These are phyloP conservation scores for Aspergillus caelatus DNA, from an alignment of 2,329 filamentous ascomycete genomes.

Conservation along the genomic window DNA sequence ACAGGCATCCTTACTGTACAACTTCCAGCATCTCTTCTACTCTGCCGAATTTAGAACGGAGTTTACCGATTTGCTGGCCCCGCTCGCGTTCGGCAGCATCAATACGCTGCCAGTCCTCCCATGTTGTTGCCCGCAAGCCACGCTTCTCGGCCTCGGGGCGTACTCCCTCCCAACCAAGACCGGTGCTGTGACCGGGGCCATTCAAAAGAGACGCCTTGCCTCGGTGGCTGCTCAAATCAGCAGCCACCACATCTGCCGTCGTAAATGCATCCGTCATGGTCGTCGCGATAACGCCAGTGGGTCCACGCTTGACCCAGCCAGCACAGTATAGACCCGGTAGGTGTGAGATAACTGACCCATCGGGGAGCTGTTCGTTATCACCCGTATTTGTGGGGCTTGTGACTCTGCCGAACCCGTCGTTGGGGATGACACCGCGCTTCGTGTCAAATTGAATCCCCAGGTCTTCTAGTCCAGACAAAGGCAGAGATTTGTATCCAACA, in stretches of 20 bases:
- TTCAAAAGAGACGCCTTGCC: conserved; percentile 50
- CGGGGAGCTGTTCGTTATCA: conserved; percentile 27
- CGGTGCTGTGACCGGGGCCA: conserved; percentile 40
- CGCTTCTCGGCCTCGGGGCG: conserved; percentile 59
- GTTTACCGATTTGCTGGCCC: conserved; percentile 71
- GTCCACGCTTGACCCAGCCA: conserved; percentile 94
- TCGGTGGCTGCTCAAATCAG: conserved; percentile 66
- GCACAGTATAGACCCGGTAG: conserved; percentile 83
- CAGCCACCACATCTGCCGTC: conserved; percentile 78
- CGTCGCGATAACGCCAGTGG: conserved; percentile 91
- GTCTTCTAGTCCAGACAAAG: conserved; percentile 72
- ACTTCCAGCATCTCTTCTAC: conserved; percentile 62
- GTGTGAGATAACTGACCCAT: conserved; percentile 49
- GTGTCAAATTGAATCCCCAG: conserved; percentile 79
- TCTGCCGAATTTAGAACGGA: conserved; percentile 68
- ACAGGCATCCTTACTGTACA: conserved; percentile 18
- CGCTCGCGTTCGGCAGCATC: conserved; percentile 73
- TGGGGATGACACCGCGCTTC: conserved; percentile 73
- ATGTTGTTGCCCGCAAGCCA: conserved; percentile 68
- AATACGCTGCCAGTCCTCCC: conserved; percentile 85
- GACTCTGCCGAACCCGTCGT: conserved; percentile 79
- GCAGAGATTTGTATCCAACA: conserved; percentile 88
- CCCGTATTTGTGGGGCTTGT: conserved; percentile 41
- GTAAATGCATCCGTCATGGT: conserved; percentile 95
- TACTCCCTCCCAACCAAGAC: conserved; percentile 76